These are phyloP conservation scores for Tylopilus plumbeoviolaceoides DNA, from an alignment of 768 basidiomycete species.

Conservation along the genomic window DNA sequence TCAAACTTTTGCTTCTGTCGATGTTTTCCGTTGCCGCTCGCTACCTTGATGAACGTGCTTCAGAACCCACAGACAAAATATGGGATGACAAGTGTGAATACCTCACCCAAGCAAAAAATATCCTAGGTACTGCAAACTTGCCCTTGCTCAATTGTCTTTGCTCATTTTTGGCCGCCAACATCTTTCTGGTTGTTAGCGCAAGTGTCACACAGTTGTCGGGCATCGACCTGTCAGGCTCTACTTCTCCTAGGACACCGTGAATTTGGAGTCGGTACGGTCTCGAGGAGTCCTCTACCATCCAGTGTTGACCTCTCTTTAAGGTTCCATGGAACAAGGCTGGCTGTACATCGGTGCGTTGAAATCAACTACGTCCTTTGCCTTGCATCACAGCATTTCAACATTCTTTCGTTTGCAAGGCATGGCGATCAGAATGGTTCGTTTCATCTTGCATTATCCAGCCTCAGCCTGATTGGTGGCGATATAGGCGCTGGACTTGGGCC, in stretches of 20 bases:
- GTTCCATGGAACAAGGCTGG: constrained; percentile 82
- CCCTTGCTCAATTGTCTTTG: neutral
- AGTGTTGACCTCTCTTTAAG: constrained; percentile 25
- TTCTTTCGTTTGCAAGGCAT: constrained; percentile 41
- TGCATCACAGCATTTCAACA: neutral
- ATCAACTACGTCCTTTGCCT: neutral
- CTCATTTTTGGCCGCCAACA: neutral
- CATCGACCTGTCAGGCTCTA: constrained; percentile 77
- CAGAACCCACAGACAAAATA: constrained; percentile 51
- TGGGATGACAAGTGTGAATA: constrained; percentile 70
- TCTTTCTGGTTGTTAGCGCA: constrained; percentile 39
- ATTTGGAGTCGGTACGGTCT: constrained; percentile 67
- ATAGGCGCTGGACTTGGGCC: constrained; percentile 75
- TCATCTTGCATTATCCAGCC: neutral
- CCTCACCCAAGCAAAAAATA: constrained; percentile 54
- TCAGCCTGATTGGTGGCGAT: constrained; percentile 3
- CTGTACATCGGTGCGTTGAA: constrained; percentile 58
- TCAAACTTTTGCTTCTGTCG: constrained; percentile 65
- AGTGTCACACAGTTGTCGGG: constrained; percentile 61
- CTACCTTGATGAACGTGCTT: constrained; percentile 49
- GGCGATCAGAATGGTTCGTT: constrained; percentile 68
- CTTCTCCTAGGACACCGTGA: constrained; percentile 79
- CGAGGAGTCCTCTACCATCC: neutral
- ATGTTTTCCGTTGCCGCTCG: constrained; percentile 83
- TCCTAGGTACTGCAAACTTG: constrained; percentile 50